Base-by-base conservation (phyloP, 176 grass and related monocot species). In the Otatea glauca region DNA sequence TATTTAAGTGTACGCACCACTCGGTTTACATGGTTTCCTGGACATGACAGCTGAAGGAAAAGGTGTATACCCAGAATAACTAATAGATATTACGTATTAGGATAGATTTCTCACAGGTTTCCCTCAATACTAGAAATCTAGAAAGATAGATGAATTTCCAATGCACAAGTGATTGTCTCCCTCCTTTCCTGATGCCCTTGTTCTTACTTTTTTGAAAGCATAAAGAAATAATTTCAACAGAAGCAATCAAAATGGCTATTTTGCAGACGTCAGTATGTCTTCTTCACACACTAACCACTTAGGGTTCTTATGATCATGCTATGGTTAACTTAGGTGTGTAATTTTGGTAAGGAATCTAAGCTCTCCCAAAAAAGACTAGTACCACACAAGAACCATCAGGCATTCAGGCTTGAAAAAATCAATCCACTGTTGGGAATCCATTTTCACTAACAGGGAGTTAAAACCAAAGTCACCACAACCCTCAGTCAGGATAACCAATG, bases 41-140 rank as follows among this genome's bases (percentile, higher is more conserved):
- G 82, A n/a, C 24, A 38, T 38, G 54, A 55, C 53, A 81, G 53
- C 17, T 85, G 4, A 32, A 79, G 42, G 5, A 76, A 77, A 76
- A 49, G 6, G 51, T 20, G 0, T 48, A 70, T 61, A 34, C 41
- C 4, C 53, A 29, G 5, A 78, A 42, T 7, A 25, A 17, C 66
- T 82, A 54, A 76, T 4, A 84, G 13, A 77, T 12, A 41, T 14
- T 87, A 3, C 9, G 0, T 56, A 41, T 20, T 55, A 43, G 18
- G 39, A 27, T 5, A 84, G 63, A 77, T 53, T 18, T 77, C 7
- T 53, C 7, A 18, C 35, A 63, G 24, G 1, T 23, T 50, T 12
- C 53, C 56, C 42, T 75, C 70, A 65, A 64, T n/a, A 72, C 44
- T 2, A 65, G 58, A 51, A 65, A 84, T 83, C 43, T 64, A 41